These are phyloP conservation scores for Kwoniella shandongensis DNA, from an alignment of 768 basidiomycete species.

Conservation along the genomic window DNA sequence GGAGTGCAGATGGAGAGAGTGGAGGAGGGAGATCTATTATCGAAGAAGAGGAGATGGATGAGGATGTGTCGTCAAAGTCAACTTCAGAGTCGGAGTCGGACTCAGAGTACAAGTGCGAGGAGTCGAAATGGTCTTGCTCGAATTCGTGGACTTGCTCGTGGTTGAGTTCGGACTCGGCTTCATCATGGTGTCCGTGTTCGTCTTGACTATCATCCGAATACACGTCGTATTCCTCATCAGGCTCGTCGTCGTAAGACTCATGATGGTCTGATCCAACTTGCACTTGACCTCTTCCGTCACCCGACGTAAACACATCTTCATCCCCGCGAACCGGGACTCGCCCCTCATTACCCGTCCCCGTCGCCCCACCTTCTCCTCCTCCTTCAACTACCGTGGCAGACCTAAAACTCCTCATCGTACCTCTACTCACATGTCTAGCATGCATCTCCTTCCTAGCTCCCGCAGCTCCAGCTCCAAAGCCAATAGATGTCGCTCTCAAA, in stretches of 20 bases:
- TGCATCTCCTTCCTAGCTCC: background rate
- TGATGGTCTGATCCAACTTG: background rate
- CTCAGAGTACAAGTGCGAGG: too few relatives aligned
- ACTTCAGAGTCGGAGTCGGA: conserved; percentile 9
- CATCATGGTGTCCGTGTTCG: background rate
- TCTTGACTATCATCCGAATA: conserved; percentile 6
- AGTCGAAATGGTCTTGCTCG: too few relatives aligned
- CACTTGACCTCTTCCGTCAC: background rate
- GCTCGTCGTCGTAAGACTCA: conserved; percentile 5
- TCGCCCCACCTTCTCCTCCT: too few relatives aligned
- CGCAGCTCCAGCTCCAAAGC: too few relatives aligned
- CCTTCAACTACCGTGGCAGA: background rate
- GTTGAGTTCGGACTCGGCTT: background rate
- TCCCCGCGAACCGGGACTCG: too few relatives aligned
- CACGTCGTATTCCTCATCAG: conserved; percentile 1
- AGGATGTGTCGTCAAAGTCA: conserved; percentile 13
- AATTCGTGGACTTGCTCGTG: too few relatives aligned
- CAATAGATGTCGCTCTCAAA: too few relatives aligned
- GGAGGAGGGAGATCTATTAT: conserved; percentile 47
- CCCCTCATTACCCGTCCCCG: too few relatives aligned
- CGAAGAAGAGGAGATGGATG: conserved; percentile 31
- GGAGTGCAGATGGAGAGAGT: conserved; percentile 27
- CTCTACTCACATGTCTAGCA: background rate
- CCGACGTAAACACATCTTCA: too few relatives aligned
- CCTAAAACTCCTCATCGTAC: background rate